Conservation (phyloP, 331 rosid genomes). For the Phaseolus coccineus region DNA sequence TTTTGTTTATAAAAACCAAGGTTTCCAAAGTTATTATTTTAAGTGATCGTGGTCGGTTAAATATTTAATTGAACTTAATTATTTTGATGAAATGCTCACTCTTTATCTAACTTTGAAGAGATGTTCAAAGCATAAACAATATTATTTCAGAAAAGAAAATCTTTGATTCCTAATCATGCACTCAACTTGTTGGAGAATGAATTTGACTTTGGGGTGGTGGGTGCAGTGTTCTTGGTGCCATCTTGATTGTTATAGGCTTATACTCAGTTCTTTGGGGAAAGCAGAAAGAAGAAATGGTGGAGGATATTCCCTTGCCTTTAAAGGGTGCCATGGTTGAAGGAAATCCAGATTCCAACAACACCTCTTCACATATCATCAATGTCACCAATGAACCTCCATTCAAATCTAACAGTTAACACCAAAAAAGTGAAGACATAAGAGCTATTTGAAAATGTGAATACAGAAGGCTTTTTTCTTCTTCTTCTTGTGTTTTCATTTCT, state of each 20-base stretch:
- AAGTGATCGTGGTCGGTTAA: not conserved
- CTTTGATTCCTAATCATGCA: not conserved
- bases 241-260: slow-evolving; percentile 76
- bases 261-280: slow-evolving; percentile 95
- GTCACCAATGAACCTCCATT: slow-evolving; percentile 37
- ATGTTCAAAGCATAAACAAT: not conserved
- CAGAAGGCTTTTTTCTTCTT: not conserved
- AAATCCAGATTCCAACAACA: slow-evolving; percentile 38
- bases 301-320: slow-evolving; percentile 60
- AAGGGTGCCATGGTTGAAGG: slow-evolving; percentile 52
- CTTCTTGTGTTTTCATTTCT: not conserved
- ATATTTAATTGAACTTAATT: not conserved
- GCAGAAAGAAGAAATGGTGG: slow-evolving; percentile 66
- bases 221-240: slow-evolving; percentile 77
- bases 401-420: slow-evolving; percentile 26
- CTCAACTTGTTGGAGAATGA: slow-evolving; percentile 7
- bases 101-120: not conserved
- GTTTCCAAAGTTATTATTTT: not conserved
- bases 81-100: not conserved
- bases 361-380: slow-evolving; percentile 41
- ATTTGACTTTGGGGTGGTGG: slow-evolving; percentile 4
- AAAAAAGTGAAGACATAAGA: slow-evolving; percentile 21
- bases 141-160: not conserved
- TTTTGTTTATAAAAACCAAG: not conserved
- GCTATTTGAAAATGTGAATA: not conserved